Base-by-base conservation (phyloP, 2,329 filamentous ascomycete genomes). In the Xylaria sp. region DNA sequence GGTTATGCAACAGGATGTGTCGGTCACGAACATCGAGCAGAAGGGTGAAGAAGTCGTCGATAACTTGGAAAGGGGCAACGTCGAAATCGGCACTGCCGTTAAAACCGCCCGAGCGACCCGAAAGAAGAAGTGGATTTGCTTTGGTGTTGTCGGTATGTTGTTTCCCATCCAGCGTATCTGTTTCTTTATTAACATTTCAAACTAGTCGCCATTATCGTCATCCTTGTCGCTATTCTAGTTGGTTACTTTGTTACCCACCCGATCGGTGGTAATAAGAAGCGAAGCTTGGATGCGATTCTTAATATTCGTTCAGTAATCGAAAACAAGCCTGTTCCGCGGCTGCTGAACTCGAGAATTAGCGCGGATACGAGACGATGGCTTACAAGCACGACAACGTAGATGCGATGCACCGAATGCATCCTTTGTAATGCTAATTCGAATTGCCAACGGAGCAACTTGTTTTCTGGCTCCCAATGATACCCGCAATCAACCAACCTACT, bases 61-160 rank as follows among this genome's bases (percentile, higher is more conserved):
- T 65, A 92, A 98, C 79, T 87, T 97, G 54, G 88, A 91, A 75
- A 91, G 96, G 78, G 95, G 91, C 71, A 97, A 96, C 76, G 86
- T 89, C 69, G 89, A 97, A 79, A 92, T 98, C 66, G 89, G 86
- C 44, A 87, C 87, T n/a, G 94, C 94, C 13, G 92, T 97, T 69
- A 85, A 86, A 68, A 97, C 92, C 73, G 95, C 95, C 9, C 86
- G 91, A 78, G 87, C 89, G 73, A 92, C 91, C 57, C 87, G 92
- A 73, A 92, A 89, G 83, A 97, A 96, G 93, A 97, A 97, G 91
- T 97, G 94, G 94, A 94, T 92, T 78, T 97, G 94, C 84, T 82
- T 97, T 73, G 89, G 90, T 75, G 93, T 97, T 75, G 82, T 85
- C 73, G 82, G 86, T 88, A 83, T 73, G 86, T 80, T 44, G 56